phyloP scores from a whole-genome alignment of 306 rosid species.

The Dryas drummondii region DNA sequence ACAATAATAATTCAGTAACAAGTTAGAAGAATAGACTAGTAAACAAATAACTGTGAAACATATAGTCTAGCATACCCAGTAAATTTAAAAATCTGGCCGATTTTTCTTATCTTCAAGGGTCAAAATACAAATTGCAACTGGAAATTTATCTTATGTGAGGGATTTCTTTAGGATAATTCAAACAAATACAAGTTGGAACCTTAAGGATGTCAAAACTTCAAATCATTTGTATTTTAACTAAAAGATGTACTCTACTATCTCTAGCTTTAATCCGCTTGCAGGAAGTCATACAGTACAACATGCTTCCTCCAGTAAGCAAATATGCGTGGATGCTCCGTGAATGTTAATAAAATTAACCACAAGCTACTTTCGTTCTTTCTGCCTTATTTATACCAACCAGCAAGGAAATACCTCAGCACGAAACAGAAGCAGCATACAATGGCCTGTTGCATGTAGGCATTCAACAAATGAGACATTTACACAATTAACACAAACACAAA shows the following conservation, averaged over 20 bases:
- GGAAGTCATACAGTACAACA: constrained; percentile 3
- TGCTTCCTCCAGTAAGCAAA: not conserved
- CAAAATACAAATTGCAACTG: not conserved
- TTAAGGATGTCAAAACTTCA: constrained; percentile 13
- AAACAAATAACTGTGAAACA: no score
- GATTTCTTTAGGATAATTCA: not conserved
- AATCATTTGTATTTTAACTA: not conserved
- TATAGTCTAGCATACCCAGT: not conserved
- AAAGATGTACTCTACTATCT: not conserved
- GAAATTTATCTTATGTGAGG: not conserved
- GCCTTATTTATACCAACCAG: constrained; percentile 95
- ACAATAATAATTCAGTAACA: no score
- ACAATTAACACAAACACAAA: not conserved
- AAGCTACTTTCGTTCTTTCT: constrained; percentile 7
- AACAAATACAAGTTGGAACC: constrained; percentile 4
- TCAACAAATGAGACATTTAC: not conserved
- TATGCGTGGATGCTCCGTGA: not conserved
- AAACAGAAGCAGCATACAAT: constrained; percentile 83
- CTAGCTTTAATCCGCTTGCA: not conserved
- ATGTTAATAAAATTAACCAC: not conserved
- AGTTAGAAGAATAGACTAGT: not conserved
- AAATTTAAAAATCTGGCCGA: not conserved
- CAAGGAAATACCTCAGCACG: constrained; percentile 71
- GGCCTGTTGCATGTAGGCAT: constrained; percentile 48
- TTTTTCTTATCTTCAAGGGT: not conserved